These are phyloP conservation scores for Pulveroboletus sp. DNA, from an alignment of 768 basidiomycete species.

Conservation along the genomic window DNA sequence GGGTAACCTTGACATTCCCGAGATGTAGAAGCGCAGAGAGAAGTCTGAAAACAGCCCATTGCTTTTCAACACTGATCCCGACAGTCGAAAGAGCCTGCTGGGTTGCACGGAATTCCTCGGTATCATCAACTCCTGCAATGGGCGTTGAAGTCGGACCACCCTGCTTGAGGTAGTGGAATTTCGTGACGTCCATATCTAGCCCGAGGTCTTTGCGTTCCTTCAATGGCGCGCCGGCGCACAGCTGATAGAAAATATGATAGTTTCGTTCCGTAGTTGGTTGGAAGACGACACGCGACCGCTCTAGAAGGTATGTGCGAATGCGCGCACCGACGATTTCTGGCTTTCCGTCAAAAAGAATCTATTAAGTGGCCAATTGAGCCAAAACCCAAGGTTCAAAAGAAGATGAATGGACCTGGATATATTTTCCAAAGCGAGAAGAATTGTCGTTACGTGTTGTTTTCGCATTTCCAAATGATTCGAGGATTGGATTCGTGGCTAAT, in stretches of 20 bases:
- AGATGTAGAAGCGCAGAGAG: conserved; percentile 92
- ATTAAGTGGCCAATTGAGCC: conserved; percentile 1
- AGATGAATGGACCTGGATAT: conserved; percentile 73
- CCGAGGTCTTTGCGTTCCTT: conserved; percentile 96
- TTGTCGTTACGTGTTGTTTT: conserved; percentile 99
- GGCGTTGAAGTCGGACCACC: conserved; percentile 86
- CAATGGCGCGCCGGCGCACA: conserved; percentile 93
- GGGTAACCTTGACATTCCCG: conserved; percentile 93
- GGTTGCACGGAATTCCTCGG: conserved; percentile 90
- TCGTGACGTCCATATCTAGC: conserved; percentile 77
- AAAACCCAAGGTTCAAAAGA: background rate
- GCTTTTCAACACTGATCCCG: conserved; percentile 95
- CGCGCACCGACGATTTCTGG: conserved; percentile 98
- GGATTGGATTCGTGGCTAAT: conserved; percentile 97
- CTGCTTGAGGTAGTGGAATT: conserved; percentile 91
- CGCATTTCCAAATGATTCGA: conserved; percentile 98
- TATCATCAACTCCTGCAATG: conserved; percentile 92
- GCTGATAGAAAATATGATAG: conserved; percentile 99
- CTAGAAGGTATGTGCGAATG: conserved; percentile 97
- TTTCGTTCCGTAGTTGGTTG: conserved; percentile 97
- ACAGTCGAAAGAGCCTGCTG: conserved; percentile 96
- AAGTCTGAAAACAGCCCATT: conserved; percentile 96
- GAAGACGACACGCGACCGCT: conserved; percentile 96
- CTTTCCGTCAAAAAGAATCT: conserved; percentile 96
- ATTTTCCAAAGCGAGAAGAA: conserved; percentile 98